A percentile compares a stretch with the other conserved stretches of the same genome.
Conservation (phyloP, 768 basidiomycete genomes). For the Lactarius sp. region DNA sequence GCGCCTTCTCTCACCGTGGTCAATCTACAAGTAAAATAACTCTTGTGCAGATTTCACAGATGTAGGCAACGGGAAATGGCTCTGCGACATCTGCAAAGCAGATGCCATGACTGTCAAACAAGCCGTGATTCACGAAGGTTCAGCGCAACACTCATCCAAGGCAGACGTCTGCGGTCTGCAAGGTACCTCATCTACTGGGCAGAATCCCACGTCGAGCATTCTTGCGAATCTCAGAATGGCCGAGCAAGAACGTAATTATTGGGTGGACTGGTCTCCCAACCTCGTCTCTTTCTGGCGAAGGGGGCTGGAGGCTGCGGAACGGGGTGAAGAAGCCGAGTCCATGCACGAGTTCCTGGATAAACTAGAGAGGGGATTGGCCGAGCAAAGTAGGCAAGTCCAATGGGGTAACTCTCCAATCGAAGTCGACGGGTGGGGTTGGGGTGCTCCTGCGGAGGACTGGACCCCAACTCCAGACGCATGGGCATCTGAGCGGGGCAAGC, state of each 20-base stretch:
- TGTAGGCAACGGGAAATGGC: constrained; percentile 30
- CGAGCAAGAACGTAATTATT: constrained; percentile 18
- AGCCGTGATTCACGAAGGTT: constrained; percentile 34
- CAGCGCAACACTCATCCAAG: constrained; percentile 25
- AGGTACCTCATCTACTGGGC: constrained; percentile 13
- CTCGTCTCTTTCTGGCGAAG: constrained; percentile 21
- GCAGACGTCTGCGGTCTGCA: constrained; percentile 20
- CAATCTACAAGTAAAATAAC: not conserved
- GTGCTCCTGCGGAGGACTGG: constrained; percentile 19
- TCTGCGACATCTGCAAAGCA: constrained; percentile 33
- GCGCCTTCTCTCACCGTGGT: not conserved
- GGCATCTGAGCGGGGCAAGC: constrained; percentile 13
- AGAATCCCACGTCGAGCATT: not conserved
- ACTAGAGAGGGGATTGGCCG: constrained; percentile 16
- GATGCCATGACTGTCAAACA: constrained; percentile 30
- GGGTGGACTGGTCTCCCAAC: constrained; percentile 22
- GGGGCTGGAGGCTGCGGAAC: constrained; percentile 23
- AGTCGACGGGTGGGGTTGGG: constrained; percentile 21
- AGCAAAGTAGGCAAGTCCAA: not conserved
- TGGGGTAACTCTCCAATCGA: constrained; percentile 10
- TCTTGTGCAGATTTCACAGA: constrained; percentile 28
- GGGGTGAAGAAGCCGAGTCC: constrained; percentile 23
- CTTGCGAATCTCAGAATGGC: constrained; percentile 6
- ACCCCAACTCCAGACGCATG: constrained; percentile 19
- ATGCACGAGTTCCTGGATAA: constrained; percentile 25